Evolutionary conservation across 306 rosid genomes (phyloP), one percentile per base, ranked within the genome.

Genomic region (Gynostemma pentaphyllum): DNA sequence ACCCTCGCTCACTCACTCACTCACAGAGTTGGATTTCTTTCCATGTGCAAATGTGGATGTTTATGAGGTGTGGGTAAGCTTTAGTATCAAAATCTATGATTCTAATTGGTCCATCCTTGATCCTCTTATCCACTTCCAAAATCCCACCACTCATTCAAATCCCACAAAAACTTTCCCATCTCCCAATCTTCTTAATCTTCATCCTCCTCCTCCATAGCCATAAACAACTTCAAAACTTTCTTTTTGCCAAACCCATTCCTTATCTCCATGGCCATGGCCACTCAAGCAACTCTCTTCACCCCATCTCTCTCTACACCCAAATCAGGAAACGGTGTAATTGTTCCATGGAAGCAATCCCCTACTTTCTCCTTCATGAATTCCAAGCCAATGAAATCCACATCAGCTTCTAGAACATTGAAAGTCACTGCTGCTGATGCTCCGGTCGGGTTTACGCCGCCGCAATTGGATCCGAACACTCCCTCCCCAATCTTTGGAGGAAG

Each of bases 401-500:
- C 32, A 0, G 56, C 79, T 28, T 30, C 71, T 36, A 74, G 73
- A 64, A 27, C 72, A 26, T 12, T 81, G 41, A 79, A 74, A 21
- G 80, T 75, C 22, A 57, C 81, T 5, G 81, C 84, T 0, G 62
- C 50, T 13, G 87, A 72, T 41, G 96, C 95, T 22, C 99, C 99
- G 0, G 94, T 80, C 1, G 99, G 99, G 0, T 94, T 94, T 87
- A 82, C 90, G 53, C 99, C 99, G 24, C 97, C 99, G 0, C 70
- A 81, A 14, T 48, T 94, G 4, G 99, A 94, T 83, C 99, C 99
- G n/a, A 82, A 7, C 74, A 94, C 95, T 2, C 97, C 99, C 0
- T 88, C 97, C 3, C 97, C 99, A 8, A 94, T 94, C 64, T 94
- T 94, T 63, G 95, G 79, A 0, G 98, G 99, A 2, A 88, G 96